phyloP scores from a whole-genome alignment of 2,329 filamentous ascomycete species.

The Curvularia spicifera region DNA sequence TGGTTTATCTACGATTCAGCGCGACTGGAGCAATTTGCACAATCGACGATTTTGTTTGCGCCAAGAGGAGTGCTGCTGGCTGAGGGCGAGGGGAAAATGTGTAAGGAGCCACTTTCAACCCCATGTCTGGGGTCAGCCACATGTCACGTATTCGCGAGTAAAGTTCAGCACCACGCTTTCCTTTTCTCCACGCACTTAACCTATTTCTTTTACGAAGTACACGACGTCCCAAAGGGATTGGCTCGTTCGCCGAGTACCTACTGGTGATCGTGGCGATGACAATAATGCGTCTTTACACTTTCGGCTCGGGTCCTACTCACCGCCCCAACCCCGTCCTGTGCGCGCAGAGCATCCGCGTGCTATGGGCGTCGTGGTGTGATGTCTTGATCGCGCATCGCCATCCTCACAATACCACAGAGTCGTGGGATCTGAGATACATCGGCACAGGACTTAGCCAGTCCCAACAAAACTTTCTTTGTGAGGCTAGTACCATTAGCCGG shows the following conservation, averaged over 20 bases:
- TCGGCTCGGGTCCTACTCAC: neutral
- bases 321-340: neutral
- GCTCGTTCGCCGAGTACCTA: neutral
- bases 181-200: neutral
- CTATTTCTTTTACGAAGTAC: neutral
- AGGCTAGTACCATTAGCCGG: neutral
- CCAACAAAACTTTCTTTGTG: slow-evolving; percentile 15
- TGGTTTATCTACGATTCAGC: neutral
- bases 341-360: slow-evolving; percentile 19
- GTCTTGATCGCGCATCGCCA: slow-evolving; percentile 16
- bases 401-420: neutral
- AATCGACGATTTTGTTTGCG: neutral
- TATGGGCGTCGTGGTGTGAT: slow-evolving; percentile 47
- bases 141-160: neutral
- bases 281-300: neutral
- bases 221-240: neutral
- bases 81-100: neutral
- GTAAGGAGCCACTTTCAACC: neutral
- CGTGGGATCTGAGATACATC: slow-evolving; percentile 22
- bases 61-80: neutral
- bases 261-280: neutral
- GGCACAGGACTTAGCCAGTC: slow-evolving; percentile 26
- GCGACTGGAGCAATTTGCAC: neutral
- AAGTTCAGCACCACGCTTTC: neutral
- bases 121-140: neutral